These are phyloP conservation scores for Amanita subjunquillea DNA, from an alignment of 768 basidiomycete species.

Conservation along the genomic window DNA sequence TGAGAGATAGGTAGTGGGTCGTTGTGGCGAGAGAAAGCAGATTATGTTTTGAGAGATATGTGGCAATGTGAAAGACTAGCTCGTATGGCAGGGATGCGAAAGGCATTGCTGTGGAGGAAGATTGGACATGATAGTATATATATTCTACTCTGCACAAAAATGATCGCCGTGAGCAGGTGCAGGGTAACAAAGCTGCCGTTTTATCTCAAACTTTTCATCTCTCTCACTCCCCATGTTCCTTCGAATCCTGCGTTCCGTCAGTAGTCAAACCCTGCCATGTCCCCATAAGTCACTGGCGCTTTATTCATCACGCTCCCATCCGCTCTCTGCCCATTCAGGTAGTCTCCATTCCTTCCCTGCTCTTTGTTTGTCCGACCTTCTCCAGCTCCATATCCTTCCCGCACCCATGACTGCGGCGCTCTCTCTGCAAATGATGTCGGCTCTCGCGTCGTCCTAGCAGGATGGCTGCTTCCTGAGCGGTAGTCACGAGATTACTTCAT, in stretches of 20 bases:
- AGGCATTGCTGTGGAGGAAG: constrained; percentile 25
- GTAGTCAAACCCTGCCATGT: constrained; percentile 4
- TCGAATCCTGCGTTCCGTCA: constrained; percentile 7
- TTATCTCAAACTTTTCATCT: constrained; percentile 2
- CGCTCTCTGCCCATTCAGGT: constrained; percentile 23
- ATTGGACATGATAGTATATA: constrained; percentile 14
- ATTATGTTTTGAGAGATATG: constrained; percentile 18
- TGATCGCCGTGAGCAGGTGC: constrained; percentile 28
- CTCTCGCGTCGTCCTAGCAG: constrained; percentile 56
- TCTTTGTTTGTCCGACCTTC: constrained; percentile 9
- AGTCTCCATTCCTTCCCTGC: constrained; percentile 14
- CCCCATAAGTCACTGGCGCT: constrained; percentile 9
- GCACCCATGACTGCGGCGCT: constrained; percentile 57
- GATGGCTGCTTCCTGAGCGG: constrained; percentile 80
- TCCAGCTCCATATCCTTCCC: constrained; percentile 44
- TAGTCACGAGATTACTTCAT: constrained; percentile 27
- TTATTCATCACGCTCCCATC: constrained; percentile 8
- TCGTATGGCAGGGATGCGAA: constrained; percentile 45
- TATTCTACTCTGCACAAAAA: constrained; percentile 4
- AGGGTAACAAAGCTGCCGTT: constrained; percentile 10
- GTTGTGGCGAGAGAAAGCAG: constrained; percentile 42
- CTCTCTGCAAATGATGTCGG: constrained; percentile 45
- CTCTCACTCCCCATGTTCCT: constrained; percentile 9
- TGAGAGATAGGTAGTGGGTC: constrained; percentile 26
- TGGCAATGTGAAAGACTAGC: constrained; percentile 44